These are phyloP conservation scores for Colletotrichum tropicale DNA, from an alignment of 2,329 filamentous ascomycete genomes.

Conservation along the genomic window DNA sequence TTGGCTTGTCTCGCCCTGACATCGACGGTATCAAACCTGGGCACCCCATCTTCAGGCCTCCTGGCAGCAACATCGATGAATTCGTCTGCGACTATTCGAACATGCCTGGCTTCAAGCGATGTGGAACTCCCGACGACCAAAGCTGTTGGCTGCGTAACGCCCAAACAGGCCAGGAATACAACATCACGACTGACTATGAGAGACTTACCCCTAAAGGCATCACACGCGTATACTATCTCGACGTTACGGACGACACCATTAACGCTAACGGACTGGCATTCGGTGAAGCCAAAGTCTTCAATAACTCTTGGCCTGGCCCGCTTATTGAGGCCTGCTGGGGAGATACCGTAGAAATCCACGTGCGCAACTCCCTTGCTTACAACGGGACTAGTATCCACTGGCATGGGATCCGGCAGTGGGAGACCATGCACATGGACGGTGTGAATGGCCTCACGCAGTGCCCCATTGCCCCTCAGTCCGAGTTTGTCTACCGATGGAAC, in stretches of 20 bases:
- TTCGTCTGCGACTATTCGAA: neutral
- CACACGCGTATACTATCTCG: neutral
- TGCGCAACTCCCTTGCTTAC: neutral
- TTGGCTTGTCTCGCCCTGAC: neutral
- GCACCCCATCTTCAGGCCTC: neutral
- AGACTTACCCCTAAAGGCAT: too few species aligned
- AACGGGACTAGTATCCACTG: neutral
- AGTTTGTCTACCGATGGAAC: neutral
- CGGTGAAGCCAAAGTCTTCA: neutral
- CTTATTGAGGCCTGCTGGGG: neutral
- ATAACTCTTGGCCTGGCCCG: neutral
- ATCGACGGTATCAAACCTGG: accelerated
- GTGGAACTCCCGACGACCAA: accelerated
- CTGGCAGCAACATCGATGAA: neutral
- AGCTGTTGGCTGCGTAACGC: neutral
- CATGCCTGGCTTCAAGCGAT: neutral
- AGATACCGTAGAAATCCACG: neutral
- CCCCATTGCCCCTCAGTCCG: neutral
- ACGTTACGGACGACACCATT: neutral
- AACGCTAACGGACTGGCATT: neutral
- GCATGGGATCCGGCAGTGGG: neutral
- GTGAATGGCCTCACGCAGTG: neutral
- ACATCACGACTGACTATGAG: too few species aligned
- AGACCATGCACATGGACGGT: neutral
- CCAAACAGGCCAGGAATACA: too few species aligned